phyloP scores from a whole-genome alignment of 805 yeast genomes.

The Myxozyma vanderwaltii region DNA sequence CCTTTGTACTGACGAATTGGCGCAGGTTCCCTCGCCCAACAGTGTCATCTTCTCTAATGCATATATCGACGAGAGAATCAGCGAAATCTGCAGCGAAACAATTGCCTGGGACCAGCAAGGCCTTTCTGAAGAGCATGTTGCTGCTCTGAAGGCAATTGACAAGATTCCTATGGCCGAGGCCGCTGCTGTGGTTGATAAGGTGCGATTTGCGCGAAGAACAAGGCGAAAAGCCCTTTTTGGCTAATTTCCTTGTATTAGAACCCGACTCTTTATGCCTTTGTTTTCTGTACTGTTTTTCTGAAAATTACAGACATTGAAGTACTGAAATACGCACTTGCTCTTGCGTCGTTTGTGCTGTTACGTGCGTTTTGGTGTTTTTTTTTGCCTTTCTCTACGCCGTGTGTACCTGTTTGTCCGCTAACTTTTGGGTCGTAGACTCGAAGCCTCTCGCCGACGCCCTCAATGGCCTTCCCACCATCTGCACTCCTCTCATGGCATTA shows the following conservation, averaged over 20 bases:
- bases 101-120: slow-evolving; percentile 92
- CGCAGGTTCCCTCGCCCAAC: slow-evolving; percentile 34
- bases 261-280: slow-evolving; percentile 18
- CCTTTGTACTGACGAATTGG: not conserved
- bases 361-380: too few relatives aligned
- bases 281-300: slow-evolving; percentile 48
- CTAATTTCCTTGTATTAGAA: slow-evolving; percentile 3
- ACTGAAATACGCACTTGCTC: slow-evolving; percentile 62
- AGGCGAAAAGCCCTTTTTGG: not conserved
- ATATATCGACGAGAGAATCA: slow-evolving; percentile 58
- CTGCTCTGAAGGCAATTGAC: slow-evolving; percentile 56
- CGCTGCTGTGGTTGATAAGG: slow-evolving; percentile 23
- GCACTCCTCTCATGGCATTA: slow-evolving; percentile 42
- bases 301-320: slow-evolving; percentile 63
- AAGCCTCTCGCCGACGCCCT: slow-evolving; percentile 9
- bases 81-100: slow-evolving; percentile 64
- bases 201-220: not conserved
- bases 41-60: slow-evolving; percentile 60
- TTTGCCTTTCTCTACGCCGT: too few relatives aligned
- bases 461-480: slow-evolving; percentile 14
- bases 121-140: slow-evolving; percentile 68
- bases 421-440: not conserved
- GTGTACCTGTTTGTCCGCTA: not conserved
- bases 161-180: slow-evolving; percentile 41
- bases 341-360: slow-evolving; percentile 56